These are phyloP conservation scores for Picocystis sp. DNA, from an alignment of 163 green algal genomes.

Conservation along the genomic window DNA sequence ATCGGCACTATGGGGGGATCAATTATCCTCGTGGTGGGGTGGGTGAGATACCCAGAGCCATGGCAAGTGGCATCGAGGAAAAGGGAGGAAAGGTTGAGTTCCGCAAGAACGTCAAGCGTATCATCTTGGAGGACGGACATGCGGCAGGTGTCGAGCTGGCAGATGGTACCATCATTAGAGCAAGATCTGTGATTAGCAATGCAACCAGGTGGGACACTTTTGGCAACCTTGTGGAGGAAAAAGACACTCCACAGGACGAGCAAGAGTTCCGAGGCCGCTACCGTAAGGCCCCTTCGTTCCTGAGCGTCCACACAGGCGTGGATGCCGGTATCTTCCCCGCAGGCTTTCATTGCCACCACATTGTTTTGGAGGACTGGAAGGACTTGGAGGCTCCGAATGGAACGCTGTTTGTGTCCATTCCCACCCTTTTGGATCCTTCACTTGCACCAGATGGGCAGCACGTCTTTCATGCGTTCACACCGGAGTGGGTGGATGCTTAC, in stretches of 20 bases:
- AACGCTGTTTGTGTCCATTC: conserved; percentile 89
- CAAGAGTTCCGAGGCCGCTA: conserved; percentile 52
- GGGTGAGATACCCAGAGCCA: conserved; percentile 48
- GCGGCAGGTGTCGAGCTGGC: conserved; percentile 13
- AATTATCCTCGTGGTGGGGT: conserved; percentile 87
- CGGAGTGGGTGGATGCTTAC: conserved; percentile 69
- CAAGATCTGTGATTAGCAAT: conserved; percentile 73
- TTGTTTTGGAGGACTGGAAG: conserved; percentile 44
- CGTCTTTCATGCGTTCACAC: conserved; percentile 86
- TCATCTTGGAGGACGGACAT: conserved; percentile 32
- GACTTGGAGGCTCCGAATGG: conserved; percentile 50
- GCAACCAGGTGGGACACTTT: conserved; percentile 96
- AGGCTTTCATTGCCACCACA: conserved; percentile 53
- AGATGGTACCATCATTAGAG: conserved; percentile 20
- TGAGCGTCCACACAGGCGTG: conserved; percentile 82
- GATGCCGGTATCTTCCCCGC: conserved; percentile 30
- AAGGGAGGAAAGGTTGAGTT: conserved; percentile 65
- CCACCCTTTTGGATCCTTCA: conserved; percentile 74
- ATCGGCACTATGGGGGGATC: conserved; percentile 88
- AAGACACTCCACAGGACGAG: conserved; percentile 41
- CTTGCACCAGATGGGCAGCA: conserved; percentile 43
- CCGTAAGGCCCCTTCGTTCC: conserved; percentile 83
- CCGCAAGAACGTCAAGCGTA: conserved; percentile 75
- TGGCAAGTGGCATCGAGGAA: conserved; percentile 54
- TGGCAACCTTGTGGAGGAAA: conserved; percentile 44